Percentiles rank a stretch among this genome's conserved stretches.
Conservation (phyloP, 495 filamentous ascomycete genomes). For the Daldinia loculata region DNA sequence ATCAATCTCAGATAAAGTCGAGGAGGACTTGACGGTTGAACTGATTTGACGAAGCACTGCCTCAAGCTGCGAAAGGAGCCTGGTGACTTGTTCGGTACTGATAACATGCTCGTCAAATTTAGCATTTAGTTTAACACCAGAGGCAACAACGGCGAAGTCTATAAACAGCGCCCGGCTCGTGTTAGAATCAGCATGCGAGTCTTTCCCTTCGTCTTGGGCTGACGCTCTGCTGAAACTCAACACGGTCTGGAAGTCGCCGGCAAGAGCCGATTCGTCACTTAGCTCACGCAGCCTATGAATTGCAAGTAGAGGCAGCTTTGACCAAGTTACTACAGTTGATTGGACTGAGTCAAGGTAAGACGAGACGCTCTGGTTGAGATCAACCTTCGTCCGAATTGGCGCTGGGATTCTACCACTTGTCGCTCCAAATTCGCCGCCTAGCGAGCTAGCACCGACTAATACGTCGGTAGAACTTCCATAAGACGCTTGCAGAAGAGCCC, state of each 20-base stretch:
- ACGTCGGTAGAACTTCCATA: neutral
- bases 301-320: neutral
- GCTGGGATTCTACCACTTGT: slow-evolving; percentile 3
- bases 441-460: neutral
- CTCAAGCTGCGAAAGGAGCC: neutral
- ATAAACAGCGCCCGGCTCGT: neutral
- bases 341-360: neutral
- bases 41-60: neutral
- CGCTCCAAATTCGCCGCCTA: neutral
- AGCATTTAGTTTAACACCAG: neutral
- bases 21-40: neutral
- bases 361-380: neutral
- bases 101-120: neutral
- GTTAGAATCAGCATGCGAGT: neutral
- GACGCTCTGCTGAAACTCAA: neutral
- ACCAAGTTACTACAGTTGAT: neutral
- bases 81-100: neutral
- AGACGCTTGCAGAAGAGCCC: neutral
- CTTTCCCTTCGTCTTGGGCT: neutral
- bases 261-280: neutral
- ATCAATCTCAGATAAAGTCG: neutral
- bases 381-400: neutral
- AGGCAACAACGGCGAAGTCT: neutral
- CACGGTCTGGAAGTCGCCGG: neutral
- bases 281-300: neutral